These are phyloP conservation scores for Tricholoma matsutake DNA, from an alignment of 768 basidiomycete species.

Conservation along the genomic window DNA sequence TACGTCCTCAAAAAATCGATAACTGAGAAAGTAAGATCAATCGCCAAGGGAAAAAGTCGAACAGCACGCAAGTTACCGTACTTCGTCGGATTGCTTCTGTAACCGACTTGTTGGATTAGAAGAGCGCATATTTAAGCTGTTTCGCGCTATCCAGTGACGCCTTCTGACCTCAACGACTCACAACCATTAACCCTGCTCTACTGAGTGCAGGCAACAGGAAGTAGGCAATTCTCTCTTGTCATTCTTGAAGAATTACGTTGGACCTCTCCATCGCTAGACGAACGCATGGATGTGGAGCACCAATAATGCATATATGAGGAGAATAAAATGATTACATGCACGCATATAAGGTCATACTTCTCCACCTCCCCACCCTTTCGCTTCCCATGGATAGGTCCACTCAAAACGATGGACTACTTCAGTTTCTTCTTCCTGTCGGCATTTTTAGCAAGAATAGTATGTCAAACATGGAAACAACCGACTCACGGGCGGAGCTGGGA, in stretches of 20 bases:
- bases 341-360: neutral
- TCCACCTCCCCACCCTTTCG: neutral
- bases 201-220: too few species aligned
- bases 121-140: too few species aligned
- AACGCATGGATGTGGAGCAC: neutral
- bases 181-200: too few species aligned
- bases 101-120: too few species aligned
- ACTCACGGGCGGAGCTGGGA: slow-evolving; percentile 90
- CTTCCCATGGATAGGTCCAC: neutral
- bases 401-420: slow-evolving; percentile 16
- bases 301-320: neutral
- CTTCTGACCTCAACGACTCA: too few species aligned
- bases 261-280: neutral
- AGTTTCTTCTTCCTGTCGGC: slow-evolving; percentile 18
- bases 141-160: too few species aligned
- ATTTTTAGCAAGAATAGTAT: neutral
- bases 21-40: too few species aligned
- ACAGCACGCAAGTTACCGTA: too few species aligned
- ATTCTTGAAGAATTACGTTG: too few species aligned
- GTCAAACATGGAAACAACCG: neutral
- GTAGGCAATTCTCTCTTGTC: too few species aligned
- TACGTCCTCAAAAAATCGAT: neutral
- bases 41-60: too few species aligned
- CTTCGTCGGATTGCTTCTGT: too few species aligned
- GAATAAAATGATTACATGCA: neutral